Percentiles rank a stretch among this genome's conserved stretches.
Conservation (phyloP, 306 rosid species). For the Castanopsis chinensis region DNA sequence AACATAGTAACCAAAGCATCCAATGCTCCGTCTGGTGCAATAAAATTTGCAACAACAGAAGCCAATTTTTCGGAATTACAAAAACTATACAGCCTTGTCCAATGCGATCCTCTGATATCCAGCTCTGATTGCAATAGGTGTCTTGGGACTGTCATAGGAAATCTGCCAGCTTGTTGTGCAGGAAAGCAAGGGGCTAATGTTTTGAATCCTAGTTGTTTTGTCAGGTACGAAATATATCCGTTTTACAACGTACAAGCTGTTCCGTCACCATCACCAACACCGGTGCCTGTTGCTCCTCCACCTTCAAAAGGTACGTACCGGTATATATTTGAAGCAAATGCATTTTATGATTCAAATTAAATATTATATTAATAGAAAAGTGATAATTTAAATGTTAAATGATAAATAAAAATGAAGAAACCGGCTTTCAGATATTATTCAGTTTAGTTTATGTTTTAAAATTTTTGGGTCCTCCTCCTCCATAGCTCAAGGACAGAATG, state of each 20-base stretch:
- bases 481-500: no score
- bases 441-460: no score
- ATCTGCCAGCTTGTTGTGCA: neutral
- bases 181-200: conserved; percentile 18
- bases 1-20: conserved; percentile 3
- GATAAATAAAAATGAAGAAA: no score
- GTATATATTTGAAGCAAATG: no score
- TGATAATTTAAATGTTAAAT: no score
- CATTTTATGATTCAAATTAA: no score
- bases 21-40: neutral
- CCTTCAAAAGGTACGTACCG: no score
- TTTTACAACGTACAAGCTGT: neutral
- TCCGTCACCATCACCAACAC: no score
- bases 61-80: neutral
- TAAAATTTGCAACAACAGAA: neutral
- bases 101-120: conserved; percentile 34
- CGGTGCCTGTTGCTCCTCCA: no score
- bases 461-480: no score
- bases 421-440: no score
- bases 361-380: no score
- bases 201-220: conserved; percentile 26
- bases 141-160: neutral
- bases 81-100: conserved; percentile 23
- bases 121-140: conserved; percentile 14
- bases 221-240: conserved; percentile 22